Conservation (phyloP, 192 early-diverging fungal species). For the Coemansia sp. region DNA sequence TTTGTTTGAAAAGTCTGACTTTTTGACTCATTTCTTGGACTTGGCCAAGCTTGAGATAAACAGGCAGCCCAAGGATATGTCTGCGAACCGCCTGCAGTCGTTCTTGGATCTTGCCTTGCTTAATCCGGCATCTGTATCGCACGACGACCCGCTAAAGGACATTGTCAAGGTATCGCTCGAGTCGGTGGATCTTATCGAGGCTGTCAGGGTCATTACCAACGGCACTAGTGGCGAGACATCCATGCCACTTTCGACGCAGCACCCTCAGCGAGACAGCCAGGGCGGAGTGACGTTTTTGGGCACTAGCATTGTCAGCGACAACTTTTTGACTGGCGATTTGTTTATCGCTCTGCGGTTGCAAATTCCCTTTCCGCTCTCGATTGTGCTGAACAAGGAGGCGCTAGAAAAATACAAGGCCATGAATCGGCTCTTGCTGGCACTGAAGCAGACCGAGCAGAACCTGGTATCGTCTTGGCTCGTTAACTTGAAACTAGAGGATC, state of each 20-base stretch:
- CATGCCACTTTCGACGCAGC: constrained; percentile 5
- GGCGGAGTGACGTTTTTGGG: constrained; percentile 20
- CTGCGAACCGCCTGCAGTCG: constrained; percentile 75
- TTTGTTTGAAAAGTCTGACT: constrained; percentile 93
- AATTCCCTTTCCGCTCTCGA: constrained; percentile 87
- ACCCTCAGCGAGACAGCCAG: background rate
- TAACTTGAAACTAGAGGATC: constrained; percentile 44
- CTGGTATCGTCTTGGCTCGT: constrained; percentile 77
- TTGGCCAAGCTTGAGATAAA: constrained; percentile 68
- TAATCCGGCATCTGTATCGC: constrained; percentile 81
- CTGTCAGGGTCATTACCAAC: constrained; percentile 28
- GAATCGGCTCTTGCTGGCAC: constrained; percentile 85
- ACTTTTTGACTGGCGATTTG: constrained; percentile 67
- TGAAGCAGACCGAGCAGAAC: constrained; percentile 88
- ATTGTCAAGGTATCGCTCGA: constrained; percentile 84
- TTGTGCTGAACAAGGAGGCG: constrained; percentile 83
- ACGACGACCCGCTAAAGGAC: constrained; percentile 84
- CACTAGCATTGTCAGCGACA: constrained; percentile 25
- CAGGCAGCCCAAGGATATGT: constrained; percentile 57
- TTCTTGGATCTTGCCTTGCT: constrained; percentile 88
- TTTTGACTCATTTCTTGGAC: constrained; percentile 93
- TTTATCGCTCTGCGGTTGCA: constrained; percentile 81
- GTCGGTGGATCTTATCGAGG: constrained; percentile 65
- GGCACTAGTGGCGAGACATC: constrained; percentile 7
- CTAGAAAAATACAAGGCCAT: constrained; percentile 91